Evolutionary conservation across 2,329 filamentous ascomycete species (phyloP).

Genomic region (Emmonsiellopsis sp.): DNA sequence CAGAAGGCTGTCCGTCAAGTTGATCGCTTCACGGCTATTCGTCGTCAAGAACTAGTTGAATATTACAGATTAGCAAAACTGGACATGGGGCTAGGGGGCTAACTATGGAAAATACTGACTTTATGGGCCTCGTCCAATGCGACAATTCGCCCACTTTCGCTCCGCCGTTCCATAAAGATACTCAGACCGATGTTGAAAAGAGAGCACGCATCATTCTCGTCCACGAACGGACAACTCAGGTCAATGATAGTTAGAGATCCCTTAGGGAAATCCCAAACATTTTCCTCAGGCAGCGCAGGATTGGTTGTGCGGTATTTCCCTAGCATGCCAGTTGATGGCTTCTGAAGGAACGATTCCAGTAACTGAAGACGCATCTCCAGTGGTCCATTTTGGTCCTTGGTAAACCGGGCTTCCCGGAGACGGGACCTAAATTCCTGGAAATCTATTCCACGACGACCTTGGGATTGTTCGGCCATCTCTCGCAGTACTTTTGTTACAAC

Average conservation of each 20-base stretch:
- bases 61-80: background rate
- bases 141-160: slow-evolving; percentile 47
- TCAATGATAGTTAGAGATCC: slow-evolving; percentile 59
- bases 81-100: background rate
- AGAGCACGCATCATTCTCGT: slow-evolving; percentile 55
- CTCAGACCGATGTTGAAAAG: slow-evolving; percentile 64
- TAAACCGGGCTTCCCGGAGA: slow-evolving; percentile 32
- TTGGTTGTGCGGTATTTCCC: background rate
- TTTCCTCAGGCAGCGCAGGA: background rate
- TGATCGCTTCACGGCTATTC: slow-evolving; percentile 42
- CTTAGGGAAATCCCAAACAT: slow-evolving; percentile 21
- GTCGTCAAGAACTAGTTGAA: slow-evolving; percentile 47
- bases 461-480: slow-evolving; percentile 36
- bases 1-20: slow-evolving; percentile 54
- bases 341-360: slow-evolving; percentile 54
- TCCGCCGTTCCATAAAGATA: slow-evolving; percentile 51
- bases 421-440: slow-evolving; percentile 36
- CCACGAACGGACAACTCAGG: slow-evolving; percentile 62
- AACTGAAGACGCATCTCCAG: slow-evolving; percentile 52
- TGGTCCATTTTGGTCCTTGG: slow-evolving; percentile 42
- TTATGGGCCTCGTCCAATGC: slow-evolving; percentile 74
- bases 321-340: slow-evolving; percentile 4
- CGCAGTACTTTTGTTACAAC: slow-evolving; percentile 41
- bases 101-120: slow-evolving; percentile 23
- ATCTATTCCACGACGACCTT: slow-evolving; percentile 23